A percentile compares a stretch with the other conserved stretches of the same genome.
phyloP scores from a whole-genome alignment of 257 asterid species.

The Nicotiana sylvestris region DNA sequence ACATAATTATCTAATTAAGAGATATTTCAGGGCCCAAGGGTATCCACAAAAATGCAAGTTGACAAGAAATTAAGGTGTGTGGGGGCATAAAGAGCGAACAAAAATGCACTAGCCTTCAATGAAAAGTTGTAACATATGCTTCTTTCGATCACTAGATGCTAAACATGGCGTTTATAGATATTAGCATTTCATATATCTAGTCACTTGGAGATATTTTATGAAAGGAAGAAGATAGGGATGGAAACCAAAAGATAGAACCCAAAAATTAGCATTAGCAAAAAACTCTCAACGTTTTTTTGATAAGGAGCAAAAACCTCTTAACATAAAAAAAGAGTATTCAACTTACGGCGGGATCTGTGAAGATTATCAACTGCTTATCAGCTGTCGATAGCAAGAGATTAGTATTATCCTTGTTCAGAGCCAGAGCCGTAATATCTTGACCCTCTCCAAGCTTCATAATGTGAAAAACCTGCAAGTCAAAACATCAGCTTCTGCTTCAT shows the following conservation, averaged over 20 bases:
- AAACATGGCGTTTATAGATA: background rate
- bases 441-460: conserved; percentile 67
- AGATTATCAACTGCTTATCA: conserved; percentile 74
- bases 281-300: background rate
- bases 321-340: conserved; percentile 11
- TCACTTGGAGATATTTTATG: background rate
- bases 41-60: background rate
- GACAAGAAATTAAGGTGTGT: background rate
- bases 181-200: background rate
- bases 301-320: background rate
- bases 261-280: background rate
- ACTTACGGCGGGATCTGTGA: conserved; percentile 96
- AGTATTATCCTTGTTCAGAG: conserved; percentile 78
- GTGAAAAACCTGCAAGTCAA: conserved; percentile 55
- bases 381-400: conserved; percentile 90
- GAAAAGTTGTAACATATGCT: background rate
- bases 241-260: background rate
- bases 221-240: background rate
- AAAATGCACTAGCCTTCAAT: background rate
- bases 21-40: background rate
- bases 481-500: conserved; percentile 6
- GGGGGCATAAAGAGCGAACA: background rate
- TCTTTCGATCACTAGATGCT: background rate
- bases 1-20: background rate
- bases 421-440: conserved; percentile 65